Evolutionary conservation across 495 filamentous ascomycete species (phyloP).

Genomic region (Penicillium angulare): DNA sequence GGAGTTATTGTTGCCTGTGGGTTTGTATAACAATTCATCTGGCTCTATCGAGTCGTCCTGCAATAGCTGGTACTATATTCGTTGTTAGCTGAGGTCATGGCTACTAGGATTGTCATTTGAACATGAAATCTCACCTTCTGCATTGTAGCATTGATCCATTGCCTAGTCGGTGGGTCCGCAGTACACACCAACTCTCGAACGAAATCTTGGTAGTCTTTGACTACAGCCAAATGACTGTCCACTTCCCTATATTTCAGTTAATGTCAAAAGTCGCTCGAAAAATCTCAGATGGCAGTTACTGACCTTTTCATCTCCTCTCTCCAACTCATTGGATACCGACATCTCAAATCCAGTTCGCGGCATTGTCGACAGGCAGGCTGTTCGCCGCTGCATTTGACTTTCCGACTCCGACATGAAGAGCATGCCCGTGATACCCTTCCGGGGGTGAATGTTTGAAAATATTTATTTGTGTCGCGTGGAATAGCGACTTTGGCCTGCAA

Average conservation of each 20-base stretch:
- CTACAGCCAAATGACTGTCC: background rate
- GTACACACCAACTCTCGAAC: background rate
- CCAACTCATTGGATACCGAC: conserved; percentile 53
- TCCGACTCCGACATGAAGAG: conserved; percentile 65
- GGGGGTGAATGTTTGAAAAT: background rate
- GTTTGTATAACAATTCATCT: too few relatives aligned
- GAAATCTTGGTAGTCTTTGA: background rate
- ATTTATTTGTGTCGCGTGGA: background rate
- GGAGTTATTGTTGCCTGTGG: too few relatives aligned
- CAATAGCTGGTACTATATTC: background rate
- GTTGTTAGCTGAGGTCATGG: background rate
- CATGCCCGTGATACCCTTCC: conserved; percentile 52
- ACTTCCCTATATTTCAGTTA: background rate
- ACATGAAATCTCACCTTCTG: background rate
- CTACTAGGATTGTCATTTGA: background rate
- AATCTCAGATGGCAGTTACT: background rate
- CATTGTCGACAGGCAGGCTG: conserved; percentile 55
- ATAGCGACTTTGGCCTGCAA: background rate
- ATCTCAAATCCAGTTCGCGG: conserved; percentile 41
- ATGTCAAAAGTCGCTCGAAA: background rate
- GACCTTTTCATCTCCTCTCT: conserved; percentile 43
- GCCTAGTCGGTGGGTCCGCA: background rate
- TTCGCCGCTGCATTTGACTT: conserved; percentile 58
- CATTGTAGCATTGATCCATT: background rate
- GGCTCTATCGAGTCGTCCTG: background rate